Conservation (phyloP, 768 basidiomycete genomes). For the Russula brevipes region DNA sequence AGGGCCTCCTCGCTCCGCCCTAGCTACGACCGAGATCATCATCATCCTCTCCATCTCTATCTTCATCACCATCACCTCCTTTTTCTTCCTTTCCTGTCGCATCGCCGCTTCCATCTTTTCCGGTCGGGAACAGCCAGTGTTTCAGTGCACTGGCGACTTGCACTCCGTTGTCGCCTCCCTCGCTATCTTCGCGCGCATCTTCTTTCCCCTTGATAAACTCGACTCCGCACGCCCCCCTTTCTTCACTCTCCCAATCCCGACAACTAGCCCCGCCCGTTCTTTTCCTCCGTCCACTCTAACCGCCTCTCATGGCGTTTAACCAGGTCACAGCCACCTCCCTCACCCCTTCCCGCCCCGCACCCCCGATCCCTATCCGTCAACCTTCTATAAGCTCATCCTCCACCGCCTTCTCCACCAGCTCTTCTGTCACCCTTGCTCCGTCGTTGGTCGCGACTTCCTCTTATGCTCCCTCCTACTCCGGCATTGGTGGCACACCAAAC, state of each 20-base stretch:
- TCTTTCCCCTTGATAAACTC: not conserved
- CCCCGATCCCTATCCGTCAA: slow-evolving; percentile 58
- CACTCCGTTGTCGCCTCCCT: not conserved
- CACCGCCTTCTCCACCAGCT: slow-evolving; percentile 51
- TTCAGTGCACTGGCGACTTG: not conserved
- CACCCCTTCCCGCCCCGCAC: slow-evolving; percentile 75
- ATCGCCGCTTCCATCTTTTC: not conserved
- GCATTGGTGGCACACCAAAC: slow-evolving; percentile 80
- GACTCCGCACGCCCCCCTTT: not conserved
- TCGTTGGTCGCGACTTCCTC: slow-evolving; percentile 52
- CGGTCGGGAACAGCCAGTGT: not conserved
- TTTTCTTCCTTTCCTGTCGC: not conserved
- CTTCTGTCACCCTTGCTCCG: slow-evolving; percentile 48
- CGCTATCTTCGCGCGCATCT: not conserved
- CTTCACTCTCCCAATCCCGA: not conserved
- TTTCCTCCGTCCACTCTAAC: not conserved
- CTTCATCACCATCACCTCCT: not conserved
- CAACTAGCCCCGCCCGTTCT: not conserved
- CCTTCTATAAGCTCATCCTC: slow-evolving; percentile 42
- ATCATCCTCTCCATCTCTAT: not conserved
- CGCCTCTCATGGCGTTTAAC: slow-evolving; percentile 42
- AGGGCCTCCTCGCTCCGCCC: not conserved
- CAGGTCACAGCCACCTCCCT: slow-evolving; percentile 52
- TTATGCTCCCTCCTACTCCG: slow-evolving; percentile 63
- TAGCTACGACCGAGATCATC: slow-evolving; percentile 1